phyloP scores from a whole-genome alignment of 805 yeast genomes.

The Sugiyamaella valdiviana region DNA sequence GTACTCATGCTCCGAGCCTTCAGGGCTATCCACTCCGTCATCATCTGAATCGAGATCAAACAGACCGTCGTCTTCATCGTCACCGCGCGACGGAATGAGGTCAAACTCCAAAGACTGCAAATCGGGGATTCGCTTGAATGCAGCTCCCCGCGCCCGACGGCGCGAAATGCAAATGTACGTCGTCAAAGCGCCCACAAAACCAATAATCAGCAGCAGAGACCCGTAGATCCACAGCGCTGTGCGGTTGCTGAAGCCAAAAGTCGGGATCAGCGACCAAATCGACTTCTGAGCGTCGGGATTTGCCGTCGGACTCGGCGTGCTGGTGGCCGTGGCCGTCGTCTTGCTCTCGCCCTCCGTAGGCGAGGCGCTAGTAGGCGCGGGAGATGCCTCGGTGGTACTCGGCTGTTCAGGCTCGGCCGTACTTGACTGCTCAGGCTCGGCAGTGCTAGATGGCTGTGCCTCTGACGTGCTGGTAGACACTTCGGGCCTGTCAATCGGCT shows the following conservation, averaged over 20 bases:
- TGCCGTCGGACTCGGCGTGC: slow-evolving; percentile 6
- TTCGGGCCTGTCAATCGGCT: too few species aligned
- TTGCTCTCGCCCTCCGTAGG: not conserved
- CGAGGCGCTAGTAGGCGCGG: not conserved
- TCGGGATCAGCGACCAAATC: slow-evolving; percentile 24
- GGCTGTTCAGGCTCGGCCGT: not conserved
- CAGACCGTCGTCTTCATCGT: slow-evolving; percentile 12
- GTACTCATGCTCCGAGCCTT: not conserved
- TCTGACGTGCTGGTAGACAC: not conserved
- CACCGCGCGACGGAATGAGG: slow-evolving; percentile 19
- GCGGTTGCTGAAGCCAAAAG: slow-evolving; percentile 27
- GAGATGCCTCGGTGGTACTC: slow-evolving; percentile 4
- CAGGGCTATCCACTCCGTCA: slow-evolving; percentile 1
- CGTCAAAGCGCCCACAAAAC: slow-evolving; percentile 33
- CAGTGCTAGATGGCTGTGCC: not conserved
- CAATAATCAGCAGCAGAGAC: slow-evolving; percentile 40
- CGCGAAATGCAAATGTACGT: slow-evolving; percentile 39
- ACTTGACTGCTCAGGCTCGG: not conserved
- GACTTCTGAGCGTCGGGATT: slow-evolving; percentile 8
- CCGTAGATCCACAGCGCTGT: slow-evolving; percentile 32
- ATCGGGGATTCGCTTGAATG: slow-evolving; percentile 11
- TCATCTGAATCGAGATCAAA: slow-evolving; percentile 2
- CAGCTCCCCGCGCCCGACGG: slow-evolving; percentile 25
- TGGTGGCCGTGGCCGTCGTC: slow-evolving; percentile 3
- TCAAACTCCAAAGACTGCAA: slow-evolving; percentile 22